Percentiles rank a stretch among this genome's conserved stretches.
Conservation (phyloP, 2,329 filamentous ascomycete genomes). For the Stemphylium lycopersici region DNA sequence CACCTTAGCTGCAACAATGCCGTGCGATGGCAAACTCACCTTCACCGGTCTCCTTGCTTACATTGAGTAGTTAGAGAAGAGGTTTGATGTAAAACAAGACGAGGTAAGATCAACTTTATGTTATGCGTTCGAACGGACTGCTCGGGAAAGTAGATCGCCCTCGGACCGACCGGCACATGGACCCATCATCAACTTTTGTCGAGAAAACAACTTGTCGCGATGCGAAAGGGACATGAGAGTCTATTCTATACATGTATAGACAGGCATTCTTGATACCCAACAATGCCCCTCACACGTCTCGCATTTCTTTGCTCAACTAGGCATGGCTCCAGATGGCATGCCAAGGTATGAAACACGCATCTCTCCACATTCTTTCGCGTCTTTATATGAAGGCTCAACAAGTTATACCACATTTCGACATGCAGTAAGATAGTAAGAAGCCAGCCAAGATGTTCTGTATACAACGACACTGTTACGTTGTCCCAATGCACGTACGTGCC, state of each 20-base stretch:
- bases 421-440: too few species aligned
- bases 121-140: too few species aligned
- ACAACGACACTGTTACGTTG: too few species aligned
- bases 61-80: neutral
- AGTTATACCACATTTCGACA: too few species aligned
- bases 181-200: too few species aligned
- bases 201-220: too few species aligned
- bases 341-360: neutral
- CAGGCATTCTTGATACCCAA: neutral
- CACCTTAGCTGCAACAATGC: slow-evolving; percentile 2
- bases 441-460: too few species aligned
- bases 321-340: neutral
- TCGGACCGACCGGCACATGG: too few species aligned
- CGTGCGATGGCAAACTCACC: slow-evolving; percentile 6
- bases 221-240: neutral
- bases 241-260: neutral
- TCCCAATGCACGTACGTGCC: too few species aligned
- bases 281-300: neutral
- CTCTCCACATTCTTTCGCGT: neutral
- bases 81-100: too few species aligned
- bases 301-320: neutral
- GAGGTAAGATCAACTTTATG: too few species aligned
- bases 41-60: neutral
- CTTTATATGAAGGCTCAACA: neutral
- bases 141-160: too few species aligned